Evolutionary conservation across 2,329 filamentous ascomycete species (phyloP), one percentile per base, ranked within the genome.

Genomic region (Xylaria sp.): DNA sequence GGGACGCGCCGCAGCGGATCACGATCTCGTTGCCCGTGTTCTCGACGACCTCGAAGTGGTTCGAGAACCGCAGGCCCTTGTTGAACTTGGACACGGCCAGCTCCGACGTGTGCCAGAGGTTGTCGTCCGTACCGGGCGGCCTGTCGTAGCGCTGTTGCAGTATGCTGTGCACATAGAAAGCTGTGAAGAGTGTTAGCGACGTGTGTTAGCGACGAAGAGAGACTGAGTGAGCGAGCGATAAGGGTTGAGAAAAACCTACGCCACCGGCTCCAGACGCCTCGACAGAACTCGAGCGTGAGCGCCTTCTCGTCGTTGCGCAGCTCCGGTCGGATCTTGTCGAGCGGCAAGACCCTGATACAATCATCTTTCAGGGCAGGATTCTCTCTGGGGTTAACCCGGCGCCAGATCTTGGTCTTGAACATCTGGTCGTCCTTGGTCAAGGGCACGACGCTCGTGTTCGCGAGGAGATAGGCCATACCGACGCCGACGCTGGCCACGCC

Each of bases 301-400:
- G 83, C 84, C 34, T 82, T 81, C 72, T 88, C 88, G 72, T 87
- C 85, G 75, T 91, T 83, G 15, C 92, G 80, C 63, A 93, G 81
- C 71, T 90, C 87, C 0, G 91, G 90, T 37, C 87, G 86, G 69
- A 94, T 88, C 76, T 89, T 88, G 56, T 81, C 82, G 58, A 94
- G 77, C 0, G 90, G 88, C 0, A 93, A 84, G 44, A 84, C 85
- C 72, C 88, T 87, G 72, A 92, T 82, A 74, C 87, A 90, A 12
- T 91, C 80, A 76, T 94, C 91, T 66, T 91, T 86, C 0, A 87
- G 87, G 0, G 87, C 83, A 0, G 90, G 87, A 78, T 92, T 92
- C 39, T 83, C 80, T 51, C 86, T 84, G 1, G 88, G 87, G 75
- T 93, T 94, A 79, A 87, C 85, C 68, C 84, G 85, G 58, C 82